Conservation (phyloP, 2,329 filamentous ascomycete species). For the Colletotrichum endophyticum region DNA sequence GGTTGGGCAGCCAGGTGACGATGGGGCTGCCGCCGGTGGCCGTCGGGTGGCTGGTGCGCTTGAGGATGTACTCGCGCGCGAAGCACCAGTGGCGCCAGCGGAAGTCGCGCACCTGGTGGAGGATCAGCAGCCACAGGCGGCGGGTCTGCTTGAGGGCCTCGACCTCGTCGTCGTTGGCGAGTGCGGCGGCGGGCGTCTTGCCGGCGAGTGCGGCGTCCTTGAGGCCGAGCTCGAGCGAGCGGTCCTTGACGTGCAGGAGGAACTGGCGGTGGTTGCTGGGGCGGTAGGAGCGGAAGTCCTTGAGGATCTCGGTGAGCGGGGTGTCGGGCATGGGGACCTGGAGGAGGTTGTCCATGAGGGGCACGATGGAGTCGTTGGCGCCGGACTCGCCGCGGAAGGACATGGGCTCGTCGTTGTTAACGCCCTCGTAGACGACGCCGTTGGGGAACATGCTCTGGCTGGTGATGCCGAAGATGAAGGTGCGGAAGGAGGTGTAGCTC, state of each 20-base stretch:
- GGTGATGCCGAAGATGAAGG: slow-evolving; percentile 97
- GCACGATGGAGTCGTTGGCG: slow-evolving; percentile 94
- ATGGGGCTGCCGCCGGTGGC: slow-evolving; percentile 84
- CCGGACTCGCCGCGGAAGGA: slow-evolving; percentile 92
- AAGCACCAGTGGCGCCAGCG: slow-evolving; percentile 88
- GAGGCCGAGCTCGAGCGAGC: slow-evolving; percentile 54
- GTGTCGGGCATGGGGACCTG: slow-evolving; percentile 88
- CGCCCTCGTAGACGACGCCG: slow-evolving; percentile 87
- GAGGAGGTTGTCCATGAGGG: slow-evolving; percentile 86
- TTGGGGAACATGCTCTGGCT: slow-evolving; percentile 93
- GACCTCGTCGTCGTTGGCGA: slow-evolving; percentile 25
- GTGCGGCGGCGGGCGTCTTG: slow-evolving; percentile 21
- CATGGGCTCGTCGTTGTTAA: slow-evolving; percentile 72
- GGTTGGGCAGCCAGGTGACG: slow-evolving; percentile 84
- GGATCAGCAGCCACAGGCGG: slow-evolving; percentile 65
- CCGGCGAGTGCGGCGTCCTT: slow-evolving; percentile 60
- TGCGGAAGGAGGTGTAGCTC: slow-evolving; percentile 88
- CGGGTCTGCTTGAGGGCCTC: slow-evolving; percentile 59
- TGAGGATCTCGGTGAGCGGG: slow-evolving; percentile 84
- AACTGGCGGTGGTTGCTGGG: slow-evolving; percentile 90
- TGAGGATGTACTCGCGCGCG: slow-evolving; percentile 83
- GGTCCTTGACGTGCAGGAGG: slow-evolving; percentile 70
- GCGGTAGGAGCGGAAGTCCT: slow-evolving; percentile 88
- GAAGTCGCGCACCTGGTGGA: slow-evolving; percentile 82
- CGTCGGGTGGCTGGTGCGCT: slow-evolving; percentile 76